Percentiles rank a stretch among this genome's conserved stretches.
phyloP scores from a whole-genome alignment of 306 rosid species.

The Ammopiptanthus mongolicus region DNA sequence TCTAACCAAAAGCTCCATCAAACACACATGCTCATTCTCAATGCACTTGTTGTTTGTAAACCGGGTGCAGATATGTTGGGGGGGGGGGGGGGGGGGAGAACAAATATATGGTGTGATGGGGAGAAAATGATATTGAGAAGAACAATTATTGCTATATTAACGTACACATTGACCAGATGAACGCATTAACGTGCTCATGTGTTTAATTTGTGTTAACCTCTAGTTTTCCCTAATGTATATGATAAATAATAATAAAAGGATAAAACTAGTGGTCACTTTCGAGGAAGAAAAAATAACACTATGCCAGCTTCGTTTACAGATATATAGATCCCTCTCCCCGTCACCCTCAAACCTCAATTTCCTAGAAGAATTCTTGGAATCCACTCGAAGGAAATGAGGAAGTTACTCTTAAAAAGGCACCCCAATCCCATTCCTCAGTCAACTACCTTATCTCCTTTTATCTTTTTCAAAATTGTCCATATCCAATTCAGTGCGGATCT shows the following conservation, averaged over 20 bases:
- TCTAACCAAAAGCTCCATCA: too few species aligned
- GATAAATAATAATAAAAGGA: background rate
- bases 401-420: background rate
- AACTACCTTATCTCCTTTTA: conserved; percentile 17
- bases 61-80: background rate
- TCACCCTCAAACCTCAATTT: conserved; percentile 20
- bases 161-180: background rate
- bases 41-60: background rate
- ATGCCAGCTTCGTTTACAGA: conserved; percentile 31
- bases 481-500: conserved; percentile 11
- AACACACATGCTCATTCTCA: too few species aligned
- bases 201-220: background rate
- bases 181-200: background rate
- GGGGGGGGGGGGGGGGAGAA: too few species aligned
- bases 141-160: background rate
- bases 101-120: background rate
- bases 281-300: background rate
- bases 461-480: conserved; percentile 30
- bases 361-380: conserved; percentile 24
- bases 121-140: background rate
- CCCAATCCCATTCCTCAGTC: conserved; percentile 18
- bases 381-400: conserved; percentile 20
- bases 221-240: background rate
- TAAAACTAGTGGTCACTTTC: background rate
- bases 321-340: conserved; percentile 8